Base-by-base conservation (phyloP, 108 stramenopile genomes). In the Asterionellopsis glacialis region DNA sequence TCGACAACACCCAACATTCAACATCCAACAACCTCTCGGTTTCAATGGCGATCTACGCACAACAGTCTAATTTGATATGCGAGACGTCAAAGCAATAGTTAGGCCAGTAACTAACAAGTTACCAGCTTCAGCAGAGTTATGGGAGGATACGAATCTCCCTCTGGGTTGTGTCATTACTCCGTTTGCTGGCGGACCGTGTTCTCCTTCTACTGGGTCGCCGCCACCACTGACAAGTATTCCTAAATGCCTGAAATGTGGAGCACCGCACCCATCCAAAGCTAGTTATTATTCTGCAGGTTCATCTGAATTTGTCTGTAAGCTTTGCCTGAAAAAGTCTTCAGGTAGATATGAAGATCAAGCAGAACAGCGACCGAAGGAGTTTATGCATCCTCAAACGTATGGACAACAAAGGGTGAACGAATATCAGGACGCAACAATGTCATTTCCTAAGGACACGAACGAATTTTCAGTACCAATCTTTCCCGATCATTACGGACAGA, bases 221-320 rank as follows among this genome's bases (percentile, higher is more conserved):
- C 57, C 40, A n/a, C 41, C 47, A 14, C 51, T 80, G 47, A 21
- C 70, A 1, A 24, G 42, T 25, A 57, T 80, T 44, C 69, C 70
- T 24, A 80, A 80, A 50, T 81, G 80, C 53, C 41, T 73, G 41
- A 38, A 59, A 11, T 81, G 80, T 60, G 80, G 80, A 23, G 80
- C 80, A n/a, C 80, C 80, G 38, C 80, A 81, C 67, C 68, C 75
- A 14, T 68, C 62, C 18, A 42, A 19, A 19, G 52, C 13, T 39
- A 57, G 18, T 41, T 38, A 14, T 10, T 44, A 11, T 16, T 18
- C 11, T 12, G 12, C 51, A 23, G 28, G n/a, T 15, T 38, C 11
- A 10, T 53, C n/a, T 47, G 53, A 11, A 51, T 19, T 81, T 18
- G 19, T 81, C 1, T 81, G 80, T 42, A 69, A 76, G 42, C 40